Evolutionary conservation across 208 protist species (phyloP), one percentile per base, ranked within the genome.

Genomic region (Trichomonas gallinae): DNA sequence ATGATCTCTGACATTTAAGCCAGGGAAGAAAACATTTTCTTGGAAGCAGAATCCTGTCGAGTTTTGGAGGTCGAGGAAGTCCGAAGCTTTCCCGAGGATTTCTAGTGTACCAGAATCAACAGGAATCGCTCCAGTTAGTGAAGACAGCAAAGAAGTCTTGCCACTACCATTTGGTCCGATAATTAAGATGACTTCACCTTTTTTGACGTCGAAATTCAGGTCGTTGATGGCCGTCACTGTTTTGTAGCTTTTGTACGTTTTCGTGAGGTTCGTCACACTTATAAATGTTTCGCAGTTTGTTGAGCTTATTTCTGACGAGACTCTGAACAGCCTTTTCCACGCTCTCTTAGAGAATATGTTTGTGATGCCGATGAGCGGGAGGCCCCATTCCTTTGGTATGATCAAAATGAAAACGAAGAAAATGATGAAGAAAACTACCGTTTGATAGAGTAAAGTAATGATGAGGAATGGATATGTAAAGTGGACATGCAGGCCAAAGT

Each of bases 121-220:
- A 42, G 26, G 81, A 85, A 85, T 85, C 4, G 81, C 81, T 44
- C 81, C 81, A 4, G 81, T 44, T 85, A 85, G 42, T 44, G 36
- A 36, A 15, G 63, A 36, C 11, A 97, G 34, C 42, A 97, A 44
- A 0, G 96, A 96, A 42, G 96, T 91, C 93, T 97, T 97, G 21
- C 96, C 96, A 36, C 96, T 93, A 40, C 96, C 96, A 72, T 97
- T 97, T 34, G 89, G 48, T 34, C 96, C 96, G 0, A 96, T 34
- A 48, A 96, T 42, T 15, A 51, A 23, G 38, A 85, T 85, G 3
- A 40, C n/a, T 85, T 85, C 81, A 11, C 36, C 36, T 42, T 40
- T 11, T 10, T 40, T 17, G 3, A 85, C 36, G 0, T 13, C 34
- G 36, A 85, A 85, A 40, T 85, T 34, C 1, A 40, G 8, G 17